Percentiles rank a stretch among this genome's conserved stretches.
Conservation (phyloP, 805 yeast genomes). For the Zygotorulaspora sp. region DNA sequence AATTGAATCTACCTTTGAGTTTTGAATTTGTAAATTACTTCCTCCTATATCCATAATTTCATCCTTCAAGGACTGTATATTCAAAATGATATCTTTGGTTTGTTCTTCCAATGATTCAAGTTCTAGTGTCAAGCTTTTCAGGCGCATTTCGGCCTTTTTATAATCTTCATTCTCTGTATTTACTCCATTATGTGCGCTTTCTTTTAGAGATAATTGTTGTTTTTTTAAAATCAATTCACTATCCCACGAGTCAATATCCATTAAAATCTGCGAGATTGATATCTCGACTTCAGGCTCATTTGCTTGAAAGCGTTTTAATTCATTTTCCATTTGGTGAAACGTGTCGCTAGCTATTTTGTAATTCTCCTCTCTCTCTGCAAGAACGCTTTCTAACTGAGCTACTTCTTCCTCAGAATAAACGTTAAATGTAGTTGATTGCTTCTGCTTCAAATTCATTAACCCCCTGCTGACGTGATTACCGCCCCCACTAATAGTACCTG, state of each 20-base stretch:
- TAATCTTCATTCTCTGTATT: slow-evolving; percentile 37
- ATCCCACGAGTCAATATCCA: slow-evolving; percentile 61
- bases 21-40: slow-evolving; percentile 70
- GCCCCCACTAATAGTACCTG: slow-evolving; percentile 98
- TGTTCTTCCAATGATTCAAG: slow-evolving; percentile 45
- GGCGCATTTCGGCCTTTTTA: slow-evolving; percentile 31
- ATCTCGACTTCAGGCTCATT: slow-evolving; percentile 65
- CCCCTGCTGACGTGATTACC: slow-evolving; percentile 70
- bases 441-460: slow-evolving; percentile 56
- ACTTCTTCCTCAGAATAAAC: slow-evolving; percentile 51
- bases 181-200: slow-evolving; percentile 17
- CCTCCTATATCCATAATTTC: slow-evolving; percentile 92
- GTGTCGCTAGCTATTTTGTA: slow-evolving; percentile 48
- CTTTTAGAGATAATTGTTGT: slow-evolving; percentile 40
- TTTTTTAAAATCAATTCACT: slow-evolving; percentile 49
- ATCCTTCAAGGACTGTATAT: slow-evolving; percentile 61
- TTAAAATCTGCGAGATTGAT: slow-evolving; percentile 49
- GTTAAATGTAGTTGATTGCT: slow-evolving; percentile 29
- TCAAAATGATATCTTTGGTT: slow-evolving; percentile 47
- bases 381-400: slow-evolving; percentile 47
- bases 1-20: slow-evolving; percentile 74
- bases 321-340: slow-evolving; percentile 54
- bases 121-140: slow-evolving; percentile 34
- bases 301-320: slow-evolving; percentile 55
- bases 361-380: slow-evolving; percentile 49